Percentiles rank a stretch among this genome's conserved stretches.
These are phyloP conservation scores for Asterophora parasitica DNA, from an alignment of 768 basidiomycete species.

Conservation along the genomic window DNA sequence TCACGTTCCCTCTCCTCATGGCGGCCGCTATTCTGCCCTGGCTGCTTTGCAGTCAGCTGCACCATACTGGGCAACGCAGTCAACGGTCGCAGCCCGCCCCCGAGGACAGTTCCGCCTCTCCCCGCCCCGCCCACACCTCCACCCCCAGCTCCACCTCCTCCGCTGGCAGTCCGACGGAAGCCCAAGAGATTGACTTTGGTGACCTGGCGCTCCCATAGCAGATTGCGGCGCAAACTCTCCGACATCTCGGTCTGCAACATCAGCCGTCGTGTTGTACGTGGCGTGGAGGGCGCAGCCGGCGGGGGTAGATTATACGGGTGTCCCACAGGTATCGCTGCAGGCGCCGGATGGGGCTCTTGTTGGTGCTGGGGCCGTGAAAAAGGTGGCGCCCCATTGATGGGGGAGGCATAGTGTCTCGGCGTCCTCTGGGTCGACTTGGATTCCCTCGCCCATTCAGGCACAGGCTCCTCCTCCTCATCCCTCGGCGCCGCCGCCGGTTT, in stretches of 20 bases:
- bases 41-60: slow-evolving; percentile 33
- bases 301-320: slow-evolving; percentile 74
- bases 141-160: slow-evolving; percentile 20
- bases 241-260: slow-evolving; percentile 86
- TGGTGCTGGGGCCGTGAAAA: slow-evolving; percentile 10
- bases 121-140: slow-evolving; percentile 22
- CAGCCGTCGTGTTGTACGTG: slow-evolving; percentile 76
- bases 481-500: slow-evolving; percentile 12
- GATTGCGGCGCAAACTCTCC: slow-evolving; percentile 74
- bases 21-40: slow-evolving; percentile 7
- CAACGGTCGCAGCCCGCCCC: slow-evolving; percentile 26
- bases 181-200: slow-evolving; percentile 46
- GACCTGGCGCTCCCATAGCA: slow-evolving; percentile 77
- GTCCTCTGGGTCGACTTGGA: background rate
- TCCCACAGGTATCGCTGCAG: slow-evolving; percentile 55
- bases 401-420: background rate
- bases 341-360: slow-evolving; percentile 13
- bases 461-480: slow-evolving; percentile 14
- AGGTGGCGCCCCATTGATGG: background rate
- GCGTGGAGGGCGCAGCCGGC: slow-evolving; percentile 65
- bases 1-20: slow-evolving; percentile 10
- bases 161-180: slow-evolving; percentile 26
- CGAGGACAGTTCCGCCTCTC: slow-evolving; percentile 15
- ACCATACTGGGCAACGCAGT: slow-evolving; percentile 36
- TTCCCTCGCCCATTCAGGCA: slow-evolving; percentile 22